Evolutionary conservation across 2,329 filamentous ascomycete genomes (phyloP).

Genomic region (Venturia asperata): DNA sequence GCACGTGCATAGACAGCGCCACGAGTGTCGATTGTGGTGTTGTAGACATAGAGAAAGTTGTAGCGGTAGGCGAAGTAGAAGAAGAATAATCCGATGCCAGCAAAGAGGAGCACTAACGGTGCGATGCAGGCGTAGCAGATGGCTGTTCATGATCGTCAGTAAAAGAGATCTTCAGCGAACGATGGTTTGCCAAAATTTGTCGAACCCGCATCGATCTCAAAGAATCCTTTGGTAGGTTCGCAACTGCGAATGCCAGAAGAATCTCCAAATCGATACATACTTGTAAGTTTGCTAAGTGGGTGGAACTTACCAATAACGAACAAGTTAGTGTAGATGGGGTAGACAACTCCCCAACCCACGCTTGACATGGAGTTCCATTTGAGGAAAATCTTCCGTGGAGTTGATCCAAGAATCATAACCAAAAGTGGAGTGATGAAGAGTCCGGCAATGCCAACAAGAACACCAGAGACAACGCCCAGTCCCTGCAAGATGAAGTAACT

Average conservation of each 20-base stretch:
- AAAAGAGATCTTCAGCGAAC: background rate
- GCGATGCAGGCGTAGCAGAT: conserved; percentile 44
- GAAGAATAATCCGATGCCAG: conserved; percentile 37
- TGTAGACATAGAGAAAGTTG: conserved; percentile 44
- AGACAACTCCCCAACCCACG: conserved; percentile 40
- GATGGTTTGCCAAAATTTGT: too few species aligned
- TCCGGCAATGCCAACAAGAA: conserved; percentile 27
- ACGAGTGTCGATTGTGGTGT: conserved; percentile 41
- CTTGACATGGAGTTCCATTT: conserved; percentile 38
- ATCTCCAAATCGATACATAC: too few species aligned
- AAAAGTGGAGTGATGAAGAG: conserved; percentile 28
- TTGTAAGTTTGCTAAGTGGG: background rate
- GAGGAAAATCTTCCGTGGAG: conserved; percentile 38
- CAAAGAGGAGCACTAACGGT: conserved; percentile 42
- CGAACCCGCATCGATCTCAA: too few species aligned
- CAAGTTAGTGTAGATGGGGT: conserved; percentile 42
- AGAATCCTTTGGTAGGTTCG: too few species aligned
- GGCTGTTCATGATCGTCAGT: conserved; percentile 24
- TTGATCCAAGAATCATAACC: conserved; percentile 26
- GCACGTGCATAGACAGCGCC: conserved; percentile 42
- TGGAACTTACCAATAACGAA: conserved; percentile 29
- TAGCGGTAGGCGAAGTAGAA: conserved; percentile 44
- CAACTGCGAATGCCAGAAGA: too few species aligned
- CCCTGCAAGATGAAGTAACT: conserved; percentile 37
- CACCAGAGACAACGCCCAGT: conserved; percentile 26